phyloP scores from a whole-genome alignment of 345 rosid species.

The Lepidium africanum region DNA sequence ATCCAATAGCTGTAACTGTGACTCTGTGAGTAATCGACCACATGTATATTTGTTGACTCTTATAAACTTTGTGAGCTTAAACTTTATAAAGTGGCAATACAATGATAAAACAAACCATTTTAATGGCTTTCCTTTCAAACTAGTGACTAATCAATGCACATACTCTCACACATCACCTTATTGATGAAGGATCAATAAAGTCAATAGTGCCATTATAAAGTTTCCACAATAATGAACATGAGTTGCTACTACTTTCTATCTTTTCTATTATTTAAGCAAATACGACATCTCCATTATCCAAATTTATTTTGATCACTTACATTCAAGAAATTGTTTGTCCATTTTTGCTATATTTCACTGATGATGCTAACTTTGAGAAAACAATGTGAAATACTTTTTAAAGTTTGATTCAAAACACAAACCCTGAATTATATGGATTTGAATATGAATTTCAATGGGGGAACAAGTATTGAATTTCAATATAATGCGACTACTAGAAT shows the following conservation, averaged over 20 bases:
- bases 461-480: too few species aligned
- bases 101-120: background rate
- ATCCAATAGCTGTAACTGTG: constrained; percentile 17
- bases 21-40: too few species aligned
- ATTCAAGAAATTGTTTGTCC: too few species aligned
- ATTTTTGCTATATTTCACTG: too few species aligned
- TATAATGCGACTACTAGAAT: too few species aligned
- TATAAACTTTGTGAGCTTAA: background rate
- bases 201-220: background rate
- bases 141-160: background rate
- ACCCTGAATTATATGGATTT: too few species aligned
- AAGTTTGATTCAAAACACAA: too few species aligned
- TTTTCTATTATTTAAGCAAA: too few species aligned
- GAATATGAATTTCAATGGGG: too few species aligned
- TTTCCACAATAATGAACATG: background rate
- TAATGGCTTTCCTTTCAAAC: background rate
- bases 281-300: background rate
- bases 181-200: background rate
- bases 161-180: background rate
- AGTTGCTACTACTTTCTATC: background rate
- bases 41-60: constrained; percentile 20
- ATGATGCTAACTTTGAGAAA: too few species aligned
- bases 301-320: background rate
- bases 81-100: background rate
- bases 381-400: too few species aligned